Percentiles rank a stretch among this genome's conserved stretches.
Evolutionary conservation across 2,329 filamentous ascomycete species (phyloP).

Genomic region (Grosmannia huntii): DNA sequence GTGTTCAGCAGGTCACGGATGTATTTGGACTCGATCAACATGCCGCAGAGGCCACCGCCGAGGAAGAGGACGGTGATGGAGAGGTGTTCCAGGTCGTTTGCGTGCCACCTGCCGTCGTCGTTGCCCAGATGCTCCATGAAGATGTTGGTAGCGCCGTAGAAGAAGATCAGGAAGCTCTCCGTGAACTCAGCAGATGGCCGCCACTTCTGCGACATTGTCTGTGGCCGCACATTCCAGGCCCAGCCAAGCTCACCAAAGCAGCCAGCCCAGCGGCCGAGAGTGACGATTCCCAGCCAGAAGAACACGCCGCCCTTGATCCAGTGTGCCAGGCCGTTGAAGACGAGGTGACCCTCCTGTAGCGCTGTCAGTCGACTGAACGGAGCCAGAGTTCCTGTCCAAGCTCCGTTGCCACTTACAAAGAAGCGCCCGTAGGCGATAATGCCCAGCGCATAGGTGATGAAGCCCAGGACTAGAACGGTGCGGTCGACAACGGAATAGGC

Average conservation of each 20-base stretch:
- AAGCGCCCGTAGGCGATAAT: slow-evolving; percentile 69
- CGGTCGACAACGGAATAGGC: slow-evolving; percentile 61
- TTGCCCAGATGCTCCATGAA: slow-evolving; percentile 80
- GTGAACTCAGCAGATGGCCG: slow-evolving; percentile 76
- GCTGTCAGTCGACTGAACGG: neutral
- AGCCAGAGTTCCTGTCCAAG: neutral
- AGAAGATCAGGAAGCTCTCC: slow-evolving; percentile 80
- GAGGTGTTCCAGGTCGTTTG: slow-evolving; percentile 79
- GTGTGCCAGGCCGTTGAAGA: slow-evolving; percentile 83
- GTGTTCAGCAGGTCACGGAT: slow-evolving; percentile 57
- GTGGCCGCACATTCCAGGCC: slow-evolving; percentile 84
- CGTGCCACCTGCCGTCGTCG: slow-evolving; percentile 55
- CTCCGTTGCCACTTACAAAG: slow-evolving; percentile 46
- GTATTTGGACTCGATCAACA: slow-evolving; percentile 66
- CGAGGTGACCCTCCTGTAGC: slow-evolving; percentile 45
- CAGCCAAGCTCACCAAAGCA: slow-evolving; percentile 84
- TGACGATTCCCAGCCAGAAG: slow-evolving; percentile 83
- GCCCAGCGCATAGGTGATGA: slow-evolving; percentile 58
- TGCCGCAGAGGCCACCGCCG: slow-evolving; percentile 68
- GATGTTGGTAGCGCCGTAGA: slow-evolving; percentile 81
- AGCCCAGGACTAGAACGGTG: slow-evolving; percentile 65
- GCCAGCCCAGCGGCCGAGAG: slow-evolving; percentile 79
- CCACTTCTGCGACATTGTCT: slow-evolving; percentile 42
- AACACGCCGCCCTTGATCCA: slow-evolving; percentile 93
- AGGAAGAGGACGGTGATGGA: slow-evolving; percentile 92